Evolutionary conservation across 768 basidiomycete species (phyloP), one percentile per base, ranked within the genome.

Genomic region (Xanthoconium stramineum): DNA sequence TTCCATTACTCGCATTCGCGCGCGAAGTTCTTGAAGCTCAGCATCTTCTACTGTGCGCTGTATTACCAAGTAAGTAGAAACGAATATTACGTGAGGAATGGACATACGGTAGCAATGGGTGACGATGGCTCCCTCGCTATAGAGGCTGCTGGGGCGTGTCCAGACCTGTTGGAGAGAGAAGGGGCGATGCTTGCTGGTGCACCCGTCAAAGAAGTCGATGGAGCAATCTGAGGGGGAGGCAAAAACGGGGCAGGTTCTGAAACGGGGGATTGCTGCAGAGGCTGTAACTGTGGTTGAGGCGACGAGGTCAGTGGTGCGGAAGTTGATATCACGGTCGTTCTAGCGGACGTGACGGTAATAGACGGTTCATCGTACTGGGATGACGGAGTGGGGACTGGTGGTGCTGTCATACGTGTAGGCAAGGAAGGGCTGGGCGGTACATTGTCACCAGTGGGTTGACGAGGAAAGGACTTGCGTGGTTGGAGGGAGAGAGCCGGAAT

Each of bases 1-100:
- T 74, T 99, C 97, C 30, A 97, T 75, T 6, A 94, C 84, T 24
- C 91, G 85, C 30, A 91, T 78, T 70, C 91, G 93, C 30, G 88
- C 87, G 40, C 86, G 83, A 48, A 94, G 75, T 70, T 95, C 92
- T 72, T 95, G 86, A 19, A 84, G 71, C 64, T 89, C 86, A 50
- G 79, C 71, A 53, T 86, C 86, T 58, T 86, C 83, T 51, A 55
- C 66, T 28, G 61, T 66, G 39, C 67, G 69, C 63, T 70, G 54
- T 5, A 50, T 52, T 17, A 17, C 29, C 8, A 17, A 17, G n/a
- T 62, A 62, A 70, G 48, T 58, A 28, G 39, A 47, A 14, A 30
- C 5, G 47, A 42, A 52, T 17, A 44, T 40, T 20, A 30, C 20
- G 35, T 9, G 20, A 29, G 37, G 46, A 49, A 9, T 13, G 45